These are phyloP conservation scores for Fusarium pininemorale DNA, from an alignment of 2,329 filamentous ascomycete species.

Conservation along the genomic window DNA sequence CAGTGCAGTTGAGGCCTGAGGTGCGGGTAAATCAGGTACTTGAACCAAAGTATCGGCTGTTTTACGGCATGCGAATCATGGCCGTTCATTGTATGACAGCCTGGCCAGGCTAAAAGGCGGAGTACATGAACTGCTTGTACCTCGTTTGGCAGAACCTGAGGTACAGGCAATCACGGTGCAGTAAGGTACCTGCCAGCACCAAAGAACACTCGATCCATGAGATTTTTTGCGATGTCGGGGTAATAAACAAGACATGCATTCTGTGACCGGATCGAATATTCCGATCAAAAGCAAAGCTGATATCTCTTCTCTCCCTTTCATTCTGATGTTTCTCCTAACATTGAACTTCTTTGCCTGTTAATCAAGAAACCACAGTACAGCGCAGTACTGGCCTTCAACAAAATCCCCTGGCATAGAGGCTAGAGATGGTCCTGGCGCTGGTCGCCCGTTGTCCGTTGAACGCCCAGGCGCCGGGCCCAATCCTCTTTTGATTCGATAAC, in stretches of 20 bases:
- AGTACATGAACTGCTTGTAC: slow-evolving; percentile 28
- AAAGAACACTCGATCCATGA: neutral
- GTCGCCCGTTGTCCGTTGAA: slow-evolving; percentile 38
- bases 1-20: slow-evolving; percentile 22
- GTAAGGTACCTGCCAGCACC: slow-evolving; percentile 6
- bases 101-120: slow-evolving; percentile 25
- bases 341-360: neutral
- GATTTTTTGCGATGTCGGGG: neutral
- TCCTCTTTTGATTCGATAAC: slow-evolving; percentile 43
- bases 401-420: slow-evolving; percentile 6
- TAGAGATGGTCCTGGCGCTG: slow-evolving; percentile 23
- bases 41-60: neutral
- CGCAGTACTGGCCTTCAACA: neutral
- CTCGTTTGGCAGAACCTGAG: neutral
- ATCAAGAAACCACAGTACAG: neutral
- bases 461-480: slow-evolving; percentile 30
- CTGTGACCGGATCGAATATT: slow-evolving; percentile 9
- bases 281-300: neutral
- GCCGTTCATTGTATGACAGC: neutral
- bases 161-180: slow-evolving; percentile 7
- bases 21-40: slow-evolving; percentile 19
- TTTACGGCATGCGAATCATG: neutral
- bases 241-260: slow-evolving; percentile 18
- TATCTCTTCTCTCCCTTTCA: neutral
- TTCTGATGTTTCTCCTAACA: neutral